Base-by-base conservation (phyloP, 192 early-diverging fungal genomes). In the Coemansia sp. region DNA sequence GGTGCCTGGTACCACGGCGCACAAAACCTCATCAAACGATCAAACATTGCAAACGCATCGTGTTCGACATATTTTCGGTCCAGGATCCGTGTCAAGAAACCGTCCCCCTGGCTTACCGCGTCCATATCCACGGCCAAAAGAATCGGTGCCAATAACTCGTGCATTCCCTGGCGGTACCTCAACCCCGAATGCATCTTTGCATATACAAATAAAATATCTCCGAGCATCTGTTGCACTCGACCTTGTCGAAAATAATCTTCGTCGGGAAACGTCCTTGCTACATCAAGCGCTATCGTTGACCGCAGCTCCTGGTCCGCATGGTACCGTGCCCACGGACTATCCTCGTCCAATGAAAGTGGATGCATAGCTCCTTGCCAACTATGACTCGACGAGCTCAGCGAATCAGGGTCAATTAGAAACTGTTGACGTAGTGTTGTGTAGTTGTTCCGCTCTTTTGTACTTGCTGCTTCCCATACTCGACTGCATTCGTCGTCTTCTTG, bases 101-200 rank as follows among this genome's bases (percentile, higher is more conserved):
- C 76, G 52, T 0, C 72, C 7, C 38, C 73, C 34, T 61, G 57
- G 63, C 85, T 85, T 15, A 85, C 71, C 60, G 85, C 81, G 63
- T 98, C 96, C 6, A 72, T 52, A 28, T 94, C 86, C 20, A 98
- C 88, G 0, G 91, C 89, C 79, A 89, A 78, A 17, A 93, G 87
- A 18, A 97, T 80, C 20, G 93, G 92, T 0, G 94, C 96, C 14
- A 95, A 74, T 32, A 99, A 68, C 75, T 99, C 97, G 71, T 99
- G 97, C 97, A 99, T 99, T 34, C 97, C 97, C 74, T 99, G 97
- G 45, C 97, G 88, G 80, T 99, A 99, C 17, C 91, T 90, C n/a
- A 97, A 86, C 36, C 89, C 90, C 14, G 86, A 83, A 69, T 99
- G 91, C 73, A 95, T 85, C 71, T 95, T 95, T 78, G 92, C 92